Evolutionary conservation across 108 stramenopile species (phyloP).

Genomic region (Skeletonema grethae): DNA sequence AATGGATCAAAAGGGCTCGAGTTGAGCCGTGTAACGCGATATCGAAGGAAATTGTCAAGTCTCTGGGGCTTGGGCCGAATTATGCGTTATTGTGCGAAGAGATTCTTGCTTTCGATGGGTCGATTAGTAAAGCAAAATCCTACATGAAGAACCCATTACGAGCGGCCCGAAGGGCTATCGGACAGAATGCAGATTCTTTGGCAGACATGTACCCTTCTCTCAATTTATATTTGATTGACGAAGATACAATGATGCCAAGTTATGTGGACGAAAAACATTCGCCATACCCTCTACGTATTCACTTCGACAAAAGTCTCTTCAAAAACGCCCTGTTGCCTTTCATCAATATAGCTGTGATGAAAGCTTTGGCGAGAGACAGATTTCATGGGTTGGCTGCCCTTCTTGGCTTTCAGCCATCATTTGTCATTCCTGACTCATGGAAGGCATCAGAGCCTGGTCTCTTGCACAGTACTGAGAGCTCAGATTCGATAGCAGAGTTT

Average conservation of each 20-base stretch:
- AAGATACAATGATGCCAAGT: slow-evolving; percentile 55
- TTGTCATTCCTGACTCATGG: slow-evolving; percentile 38
- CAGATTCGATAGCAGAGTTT: slow-evolving; percentile 37
- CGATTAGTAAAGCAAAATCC: slow-evolving; percentile 31
- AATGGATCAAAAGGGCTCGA: slow-evolving; percentile 36
- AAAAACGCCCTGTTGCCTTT: slow-evolving; percentile 56
- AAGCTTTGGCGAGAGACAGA: slow-evolving; percentile 24
- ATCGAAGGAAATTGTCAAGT: slow-evolving; percentile 29
- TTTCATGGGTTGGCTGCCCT: slow-evolving; percentile 35
- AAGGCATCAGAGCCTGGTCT: slow-evolving; percentile 22
- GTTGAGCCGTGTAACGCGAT: slow-evolving; percentile 18
- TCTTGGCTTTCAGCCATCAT: slow-evolving; percentile 38
- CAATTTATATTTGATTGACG: slow-evolving; percentile 70
- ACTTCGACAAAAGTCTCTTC: slow-evolving; percentile 35
- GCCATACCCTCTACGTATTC: slow-evolving; percentile 47
- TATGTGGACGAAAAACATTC: slow-evolving; percentile 15
- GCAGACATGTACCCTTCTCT: slow-evolving; percentile 40
- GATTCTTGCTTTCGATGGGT: slow-evolving; percentile 30
- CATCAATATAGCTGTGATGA: slow-evolving; percentile 60
- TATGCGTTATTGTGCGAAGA: slow-evolving; percentile 38
- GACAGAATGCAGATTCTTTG: slow-evolving; percentile 35
- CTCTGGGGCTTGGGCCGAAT: slow-evolving; percentile 30
- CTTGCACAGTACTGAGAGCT: slow-evolving; percentile 25
- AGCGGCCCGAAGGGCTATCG: slow-evolving; percentile 51
- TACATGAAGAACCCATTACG: slow-evolving; percentile 55